Evolutionary conservation across 2,329 filamentous ascomycete genomes (phyloP), one percentile per base, ranked within the genome.

Genomic region (Penicillium sp.): DNA sequence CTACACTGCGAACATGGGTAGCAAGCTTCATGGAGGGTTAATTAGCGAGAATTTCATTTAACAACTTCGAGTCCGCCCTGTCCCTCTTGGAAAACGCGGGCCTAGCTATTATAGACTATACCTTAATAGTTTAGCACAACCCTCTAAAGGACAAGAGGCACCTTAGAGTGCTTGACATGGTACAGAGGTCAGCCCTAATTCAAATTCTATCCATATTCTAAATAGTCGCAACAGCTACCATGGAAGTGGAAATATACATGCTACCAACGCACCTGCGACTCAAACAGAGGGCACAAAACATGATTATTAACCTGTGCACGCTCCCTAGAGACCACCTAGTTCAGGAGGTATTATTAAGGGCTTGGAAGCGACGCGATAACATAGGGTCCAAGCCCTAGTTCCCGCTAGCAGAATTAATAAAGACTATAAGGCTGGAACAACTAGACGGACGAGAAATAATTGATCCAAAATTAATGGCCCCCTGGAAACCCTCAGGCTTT

Each of bases 391-490:
- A 15, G 21, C 13, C 26, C 52, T 3, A 7, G 15, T 55, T 55
- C 19, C 52, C 38, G 1, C 38, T 55, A 13, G 52, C 38, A 8
- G 52, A 55, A 46, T 3, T 21, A 11, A 7, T 55, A 15, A 30
- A 26, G 15, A 46, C 52, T 5, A 55, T 55, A 15, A 23, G 17
- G 7, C 52, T 46, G 0, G 38, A 13, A 3, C 41, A 23, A 45
- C 52, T 46, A 26, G 19, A 31, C 6, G 52, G 38, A 23, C 52
- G 46, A 17, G 51, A 54, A 54, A 54, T 31, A 4, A 55, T 55
- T 8, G 7, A 55, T 38, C 52, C 38, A 7, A n/a, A 8, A 21
- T 38, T 38, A 11, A 5, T 38, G 13, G 2, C 52, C 15, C 52
- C 23, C 6, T 55, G 41, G 52, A 41, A 31, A 38, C n/a, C 41